Base-by-base conservation (phyloP, 345 rosid genomes). In the Ailanthus altissimus region DNA sequence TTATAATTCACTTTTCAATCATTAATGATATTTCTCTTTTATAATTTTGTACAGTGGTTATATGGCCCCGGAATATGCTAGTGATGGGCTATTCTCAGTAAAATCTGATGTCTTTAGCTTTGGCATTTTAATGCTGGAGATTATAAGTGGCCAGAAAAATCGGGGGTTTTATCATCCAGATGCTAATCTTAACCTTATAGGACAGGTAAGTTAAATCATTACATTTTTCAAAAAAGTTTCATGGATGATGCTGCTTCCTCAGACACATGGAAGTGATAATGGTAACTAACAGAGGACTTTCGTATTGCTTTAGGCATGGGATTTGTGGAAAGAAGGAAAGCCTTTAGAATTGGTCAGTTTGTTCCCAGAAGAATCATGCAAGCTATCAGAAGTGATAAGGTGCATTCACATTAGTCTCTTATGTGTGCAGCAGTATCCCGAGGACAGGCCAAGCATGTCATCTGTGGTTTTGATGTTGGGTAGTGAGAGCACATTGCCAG, bases 81-180 rank as follows among this genome's bases (percentile, higher is more conserved):
- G 45, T 18, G 82, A 83, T n/a, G 88, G 85, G n/a, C 59, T 66
- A 40, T 83, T 85, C 66, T 85, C 86, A 1, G 77, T 79, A 28
- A 83, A 83, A 65, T 85, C 88, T 0, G 80, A 85, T 79, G 86
- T 83, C 32, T 81, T 81, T 21, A 85, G 84, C 71, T 81, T 78
- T n/a, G 88, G 82, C 20, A 75, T 85, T 46, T 53, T 85, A 23
- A 2, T 83, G 50, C 56, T 83, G 64, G 88, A 85, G 60, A 85
- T 85, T 8, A 23, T 85, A 5, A 83, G 80, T 10, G 83, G 88
- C 2, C 58, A 69, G 62, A 78, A 57, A 53, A 81, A 72, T 40
- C 73, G 78, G 40, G 77, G 82, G 1, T 56, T 85, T 13, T 76
- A 50, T 50, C 81, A 70, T 56, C 70, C 67, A 5, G 60, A 75